Evolutionary conservation across 78 protist genomes (phyloP).

Genomic region (Polysphondylium violaceum): DNA sequence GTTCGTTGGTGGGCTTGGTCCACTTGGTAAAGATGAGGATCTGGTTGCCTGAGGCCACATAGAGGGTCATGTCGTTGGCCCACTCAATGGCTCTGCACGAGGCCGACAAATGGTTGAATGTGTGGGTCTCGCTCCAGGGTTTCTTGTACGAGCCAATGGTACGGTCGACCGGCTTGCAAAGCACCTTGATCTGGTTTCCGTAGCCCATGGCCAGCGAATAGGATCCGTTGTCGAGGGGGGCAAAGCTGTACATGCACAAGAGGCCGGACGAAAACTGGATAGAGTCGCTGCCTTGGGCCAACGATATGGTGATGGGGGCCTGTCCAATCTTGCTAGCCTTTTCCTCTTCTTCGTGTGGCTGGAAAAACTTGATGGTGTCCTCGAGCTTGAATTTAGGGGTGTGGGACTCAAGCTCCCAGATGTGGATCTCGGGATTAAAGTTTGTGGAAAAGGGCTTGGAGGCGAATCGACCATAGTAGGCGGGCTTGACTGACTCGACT

Average conservation of each 20-base stretch:
- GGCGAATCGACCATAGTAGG: conserved; percentile 69
- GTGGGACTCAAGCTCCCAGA: conserved; percentile 67
- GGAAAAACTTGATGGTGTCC: conserved; percentile 49
- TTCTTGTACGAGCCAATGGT: conserved; percentile 45
- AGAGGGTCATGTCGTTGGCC: conserved; percentile 49
- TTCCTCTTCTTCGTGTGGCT: too few relatives aligned
- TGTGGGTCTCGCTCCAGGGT: conserved; percentile 59
- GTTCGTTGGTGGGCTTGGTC: conserved; percentile 12
- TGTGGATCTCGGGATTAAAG: conserved; percentile 42
- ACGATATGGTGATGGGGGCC: too few relatives aligned
- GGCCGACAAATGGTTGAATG: conserved; percentile 7
- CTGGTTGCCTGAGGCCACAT: conserved; percentile 56
- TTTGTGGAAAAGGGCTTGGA: conserved; percentile 23
- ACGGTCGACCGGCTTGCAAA: conserved; percentile 46
- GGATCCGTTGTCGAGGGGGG: conserved; percentile 12
- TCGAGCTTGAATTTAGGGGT: conserved; percentile 51
- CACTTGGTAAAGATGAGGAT: conserved; percentile 72
- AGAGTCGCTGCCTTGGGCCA: not conserved
- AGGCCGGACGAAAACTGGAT: not conserved
- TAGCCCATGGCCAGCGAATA: conserved; percentile 21
- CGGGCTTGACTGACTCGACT: conserved; percentile 51
- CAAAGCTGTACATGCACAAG: conserved; percentile 31
- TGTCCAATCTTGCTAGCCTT: too few relatives aligned
- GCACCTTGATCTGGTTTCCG: not conserved
- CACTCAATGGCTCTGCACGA: conserved; percentile 24